Base-by-base conservation (phyloP, 257 asterid species). In the Dorcoceras hygrometricum region DNA sequence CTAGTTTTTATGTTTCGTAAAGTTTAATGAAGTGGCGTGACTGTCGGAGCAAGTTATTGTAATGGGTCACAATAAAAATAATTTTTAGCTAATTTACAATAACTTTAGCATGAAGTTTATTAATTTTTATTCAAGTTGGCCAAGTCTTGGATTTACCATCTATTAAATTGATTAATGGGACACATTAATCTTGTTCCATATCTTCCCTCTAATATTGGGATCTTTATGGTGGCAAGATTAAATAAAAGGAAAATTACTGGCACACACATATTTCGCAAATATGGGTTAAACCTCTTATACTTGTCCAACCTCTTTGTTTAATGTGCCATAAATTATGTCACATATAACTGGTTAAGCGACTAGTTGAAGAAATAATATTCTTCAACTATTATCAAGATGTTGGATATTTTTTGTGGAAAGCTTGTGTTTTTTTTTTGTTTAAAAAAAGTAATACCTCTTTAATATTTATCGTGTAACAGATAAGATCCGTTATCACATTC, bases 21-120 rank as follows among this genome's bases (percentile, higher is more conserved):
- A 34, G 8, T 34, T 11, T 34, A 34, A 34, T 34, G 51, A 73
- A 75, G 57, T 62, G 24, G 75, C 88, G 81, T 77, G 85, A 80
- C 61, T 75, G 75, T 57, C 81, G 88, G 85, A 66, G 23, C 61
- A 19, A 27, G 43, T 23, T 55, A 23, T 23, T 57, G 60, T 6
- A 43, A 39, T 22, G 54, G 14, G 2, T 22, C 23, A 31, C 20
- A 4, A 57, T n/a, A 0, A 18, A n/a, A 67, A 6, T 56, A 22
- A 6, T 24, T 29, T 27, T 59, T 27, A 16, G 32, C 7, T 50
- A 54, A 19, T 6, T 11, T 70, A 24, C 8, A 22, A 8, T 61
- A 57, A 59, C 23, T 43, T 12, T 43, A 12, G 0, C 1, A 43
- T 43, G 59, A 50, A 65, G 57, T 66, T 20, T 34, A 59, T 62